phyloP scores from a whole-genome alignment of 768 basidiomycete species.

The Lactarius pseudohatsudake region DNA sequence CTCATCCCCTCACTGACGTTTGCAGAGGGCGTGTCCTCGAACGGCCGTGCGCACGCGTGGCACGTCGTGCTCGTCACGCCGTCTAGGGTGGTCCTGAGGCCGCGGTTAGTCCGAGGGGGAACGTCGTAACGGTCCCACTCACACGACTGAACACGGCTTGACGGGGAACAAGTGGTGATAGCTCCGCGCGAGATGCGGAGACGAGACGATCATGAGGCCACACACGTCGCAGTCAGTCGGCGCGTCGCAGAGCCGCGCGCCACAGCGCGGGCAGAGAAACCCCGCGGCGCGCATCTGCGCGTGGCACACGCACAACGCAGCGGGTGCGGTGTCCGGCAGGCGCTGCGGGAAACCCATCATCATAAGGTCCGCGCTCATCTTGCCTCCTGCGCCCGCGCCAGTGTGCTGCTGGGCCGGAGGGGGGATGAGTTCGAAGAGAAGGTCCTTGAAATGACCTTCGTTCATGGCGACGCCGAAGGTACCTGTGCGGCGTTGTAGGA shows the following conservation, averaged over 20 bases:
- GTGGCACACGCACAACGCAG: conserved; percentile 91
- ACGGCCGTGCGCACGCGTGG: conserved; percentile 75
- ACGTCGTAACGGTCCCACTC: conserved; percentile 38
- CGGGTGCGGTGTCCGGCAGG: conserved; percentile 77
- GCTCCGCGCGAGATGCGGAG: conserved; percentile 94
- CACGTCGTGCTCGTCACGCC: conserved; percentile 50
- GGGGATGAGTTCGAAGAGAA: conserved; percentile 92
- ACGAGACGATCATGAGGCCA: conserved; percentile 96
- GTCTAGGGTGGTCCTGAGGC: conserved; percentile 41
- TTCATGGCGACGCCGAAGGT: conserved; percentile 98
- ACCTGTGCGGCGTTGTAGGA: conserved; percentile 43
- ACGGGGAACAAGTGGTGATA: conserved; percentile 97
- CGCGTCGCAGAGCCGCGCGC: conserved; percentile 92
- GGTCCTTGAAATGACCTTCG: conserved; percentile 94
- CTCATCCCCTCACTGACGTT: conserved; percentile 67
- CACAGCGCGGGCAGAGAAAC: conserved; percentile 92
- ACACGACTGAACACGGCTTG: conserved; percentile 80
- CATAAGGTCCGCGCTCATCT: conserved; percentile 83
- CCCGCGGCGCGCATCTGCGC: conserved; percentile 89
- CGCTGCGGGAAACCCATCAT: conserved; percentile 99
- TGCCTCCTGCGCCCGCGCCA: conserved; percentile 45
- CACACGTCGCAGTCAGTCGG: conserved; percentile 98
- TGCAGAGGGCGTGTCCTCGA: conserved; percentile 46
- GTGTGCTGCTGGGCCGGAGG: conserved; percentile 81
- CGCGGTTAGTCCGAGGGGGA: neutral